Evolutionary conservation across 306 rosid species (phyloP), one percentile per base, ranked within the genome.

Genomic region (Citrullus amarus): DNA sequence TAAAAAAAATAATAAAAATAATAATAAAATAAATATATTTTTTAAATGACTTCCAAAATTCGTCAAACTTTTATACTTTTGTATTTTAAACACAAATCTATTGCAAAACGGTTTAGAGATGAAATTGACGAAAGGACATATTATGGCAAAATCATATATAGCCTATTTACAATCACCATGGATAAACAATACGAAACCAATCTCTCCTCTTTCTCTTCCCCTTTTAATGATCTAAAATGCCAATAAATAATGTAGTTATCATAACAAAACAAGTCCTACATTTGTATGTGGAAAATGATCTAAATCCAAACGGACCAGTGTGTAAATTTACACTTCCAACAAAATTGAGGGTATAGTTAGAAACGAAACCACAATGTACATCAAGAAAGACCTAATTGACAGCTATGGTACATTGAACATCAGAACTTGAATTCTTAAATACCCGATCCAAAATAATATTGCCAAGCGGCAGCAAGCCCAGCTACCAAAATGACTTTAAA

Each of bases 401-500:
- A 57, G n/a, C 63, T 76, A 76, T 56, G 63, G 79, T 46, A 77
- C 80, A 78, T 1, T 30, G 18, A 78, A 78, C 43, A 43, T 13
- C 18, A 25, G 6, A 59, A 61, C 55, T 57, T 36, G 72, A n/a
- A 4, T 73, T 25, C 66, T 60, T 44, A 22, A 69, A 44, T 79
- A 70, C 77, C 73, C 85, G 83, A 93, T 79, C 82, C 79, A 39
- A 82, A 83, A 78, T 83, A 90, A 79, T 84, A 88, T 71, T 94
- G 93, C 96, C 96, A 90, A 56, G 84, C 77, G 79, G 88, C 81
- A 58, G 96, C 97, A 82, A 90, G 50, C 48, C 91, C 96, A 76
- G 93, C 92, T 76, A 89, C 89, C 20, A 87, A 20, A 62, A 85
- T 56, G 53, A 92, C 90, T 82, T 79, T 85, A 56, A 92, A 60